These are phyloP conservation scores for Chrysoporthe cubensis DNA, from an alignment of 2,329 filamentous ascomycete genomes.

Conservation along the genomic window DNA sequence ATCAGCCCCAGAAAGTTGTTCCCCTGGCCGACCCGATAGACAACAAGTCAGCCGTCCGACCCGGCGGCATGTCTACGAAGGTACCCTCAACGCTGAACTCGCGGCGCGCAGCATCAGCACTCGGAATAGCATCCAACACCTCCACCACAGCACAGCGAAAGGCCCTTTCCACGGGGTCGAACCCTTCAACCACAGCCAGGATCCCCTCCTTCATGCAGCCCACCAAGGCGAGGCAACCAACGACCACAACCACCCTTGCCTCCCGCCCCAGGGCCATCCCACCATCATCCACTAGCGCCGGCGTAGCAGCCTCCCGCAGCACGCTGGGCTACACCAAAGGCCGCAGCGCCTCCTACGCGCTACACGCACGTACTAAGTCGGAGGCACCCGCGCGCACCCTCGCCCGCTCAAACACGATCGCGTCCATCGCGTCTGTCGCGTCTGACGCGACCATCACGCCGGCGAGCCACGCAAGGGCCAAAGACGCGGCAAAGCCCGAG, in stretches of 20 bases:
- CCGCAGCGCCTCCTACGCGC: conserved; percentile 56
- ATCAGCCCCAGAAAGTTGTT: conserved; percentile 49
- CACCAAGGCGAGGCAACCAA: conserved; percentile 36
- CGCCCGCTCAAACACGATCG: conserved; percentile 41
- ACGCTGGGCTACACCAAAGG: conserved; percentile 88
- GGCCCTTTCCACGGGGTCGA: conserved; percentile 27
- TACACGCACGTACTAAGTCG: conserved; percentile 38
- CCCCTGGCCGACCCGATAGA: conserved; percentile 30
- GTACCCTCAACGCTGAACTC: conserved; percentile 57
- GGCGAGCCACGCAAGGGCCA: conserved; percentile 43
- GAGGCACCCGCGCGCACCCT: conserved; percentile 31
- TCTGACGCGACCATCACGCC: conserved; percentile 54
- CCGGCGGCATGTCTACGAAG: conserved; percentile 16
- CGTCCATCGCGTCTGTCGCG: conserved; percentile 23
- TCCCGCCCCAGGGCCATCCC: conserved; percentile 42
- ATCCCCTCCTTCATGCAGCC: conserved; percentile 26
- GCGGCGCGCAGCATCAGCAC: conserved; percentile 56
- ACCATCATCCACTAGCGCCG: conserved; percentile 59
- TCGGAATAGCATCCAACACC: conserved; percentile 46
- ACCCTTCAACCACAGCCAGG: conserved; percentile 28
- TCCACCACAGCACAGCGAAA: conserved; percentile 35
- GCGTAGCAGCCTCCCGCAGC: conserved; percentile 71
- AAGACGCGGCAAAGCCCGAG: conserved; percentile 42
- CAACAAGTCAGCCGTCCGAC: conserved; percentile 26
- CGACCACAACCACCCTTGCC: conserved; percentile 42